Percentiles rank a stretch among this genome's conserved stretches.
Conservation (phyloP, 768 basidiomycete genomes). For the Nevesoporus exiguus region DNA sequence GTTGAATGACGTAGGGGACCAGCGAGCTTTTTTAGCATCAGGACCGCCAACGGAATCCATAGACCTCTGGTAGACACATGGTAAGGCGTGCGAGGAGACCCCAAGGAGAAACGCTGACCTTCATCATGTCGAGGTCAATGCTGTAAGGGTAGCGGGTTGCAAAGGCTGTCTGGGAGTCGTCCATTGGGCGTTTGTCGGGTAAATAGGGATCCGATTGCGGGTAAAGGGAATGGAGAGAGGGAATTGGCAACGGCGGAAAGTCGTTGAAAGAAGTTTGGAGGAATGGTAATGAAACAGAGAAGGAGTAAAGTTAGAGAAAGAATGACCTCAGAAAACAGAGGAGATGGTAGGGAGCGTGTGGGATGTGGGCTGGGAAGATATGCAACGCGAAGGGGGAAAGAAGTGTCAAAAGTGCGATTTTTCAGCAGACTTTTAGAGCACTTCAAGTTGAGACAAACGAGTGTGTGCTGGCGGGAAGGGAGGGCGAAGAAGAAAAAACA, state of each 20-base stretch:
- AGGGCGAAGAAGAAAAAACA: constrained; percentile 34
- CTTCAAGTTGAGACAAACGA: constrained; percentile 30
- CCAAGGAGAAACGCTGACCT: constrained; percentile 45
- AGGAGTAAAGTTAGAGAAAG: constrained; percentile 56
- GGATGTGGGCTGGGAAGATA: constrained; percentile 29
- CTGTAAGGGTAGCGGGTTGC: constrained; percentile 68
- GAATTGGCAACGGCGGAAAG: constrained; percentile 49
- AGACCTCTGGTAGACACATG: constrained; percentile 54
- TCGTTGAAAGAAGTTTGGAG: constrained; percentile 32
- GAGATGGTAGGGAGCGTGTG: constrained; percentile 45
- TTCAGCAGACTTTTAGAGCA: constrained; percentile 27
- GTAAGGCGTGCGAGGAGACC: background rate
- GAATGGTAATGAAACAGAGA: constrained; percentile 44
- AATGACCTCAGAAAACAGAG: constrained; percentile 37
- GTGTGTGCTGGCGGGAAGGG: constrained; percentile 26
- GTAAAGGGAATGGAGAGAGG: constrained; percentile 41
- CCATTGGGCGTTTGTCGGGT: constrained; percentile 45
- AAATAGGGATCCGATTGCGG: constrained; percentile 22
- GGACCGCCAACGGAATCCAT: constrained; percentile 82
- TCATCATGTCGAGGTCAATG: constrained; percentile 92
- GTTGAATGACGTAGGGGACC: constrained; percentile 66
- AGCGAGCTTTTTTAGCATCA: constrained; percentile 86
- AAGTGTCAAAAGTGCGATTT: constrained; percentile 29
- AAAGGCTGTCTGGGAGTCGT: constrained; percentile 71
- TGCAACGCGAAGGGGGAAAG: constrained; percentile 20